Conservation (phyloP, 768 basidiomycete species). For the Boletus eberwhitei region DNA sequence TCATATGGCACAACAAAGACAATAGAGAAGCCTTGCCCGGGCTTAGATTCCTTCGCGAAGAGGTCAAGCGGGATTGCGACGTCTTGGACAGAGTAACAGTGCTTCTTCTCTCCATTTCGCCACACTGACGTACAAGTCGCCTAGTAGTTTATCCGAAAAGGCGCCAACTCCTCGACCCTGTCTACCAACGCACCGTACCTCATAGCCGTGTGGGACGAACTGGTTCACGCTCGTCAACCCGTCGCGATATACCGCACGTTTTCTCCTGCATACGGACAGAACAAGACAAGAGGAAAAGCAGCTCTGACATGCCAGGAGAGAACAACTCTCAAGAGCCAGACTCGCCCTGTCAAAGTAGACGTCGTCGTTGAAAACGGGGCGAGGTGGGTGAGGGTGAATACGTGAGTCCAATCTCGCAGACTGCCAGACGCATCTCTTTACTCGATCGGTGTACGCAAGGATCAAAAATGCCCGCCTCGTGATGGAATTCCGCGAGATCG, state of each 20-base stretch:
- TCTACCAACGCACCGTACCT: slow-evolving; percentile 79
- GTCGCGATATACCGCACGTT: slow-evolving; percentile 62
- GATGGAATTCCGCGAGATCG: slow-evolving; percentile 80
- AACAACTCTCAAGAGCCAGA: not conserved
- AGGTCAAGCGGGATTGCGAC: slow-evolving; percentile 44
- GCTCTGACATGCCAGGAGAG: not conserved
- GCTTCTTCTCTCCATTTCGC: not conserved
- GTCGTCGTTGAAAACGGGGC: slow-evolving; percentile 72
- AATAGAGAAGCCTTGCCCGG: slow-evolving; percentile 34
- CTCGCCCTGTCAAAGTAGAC: slow-evolving; percentile 63
- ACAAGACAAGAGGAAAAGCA: not conserved
- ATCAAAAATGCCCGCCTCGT: slow-evolving; percentile 74
- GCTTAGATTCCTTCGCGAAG: slow-evolving; percentile 38
- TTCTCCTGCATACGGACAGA: not conserved
- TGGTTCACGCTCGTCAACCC: slow-evolving; percentile 56
- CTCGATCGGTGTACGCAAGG: slow-evolving; percentile 36
- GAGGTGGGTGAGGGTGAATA: slow-evolving; percentile 83
- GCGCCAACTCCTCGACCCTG: slow-evolving; percentile 17
- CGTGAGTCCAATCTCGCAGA: slow-evolving; percentile 48
- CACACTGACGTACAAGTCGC: slow-evolving; percentile 11
- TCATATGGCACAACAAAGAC: slow-evolving; percentile 22
- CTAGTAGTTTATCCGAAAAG: slow-evolving; percentile 59
- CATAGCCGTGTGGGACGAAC: slow-evolving; percentile 79
- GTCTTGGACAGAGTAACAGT: slow-evolving; percentile 19
- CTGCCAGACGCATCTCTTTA: not conserved